Base-by-base conservation (phyloP, 257 asterid genomes). In the Echites panduratus region DNA sequence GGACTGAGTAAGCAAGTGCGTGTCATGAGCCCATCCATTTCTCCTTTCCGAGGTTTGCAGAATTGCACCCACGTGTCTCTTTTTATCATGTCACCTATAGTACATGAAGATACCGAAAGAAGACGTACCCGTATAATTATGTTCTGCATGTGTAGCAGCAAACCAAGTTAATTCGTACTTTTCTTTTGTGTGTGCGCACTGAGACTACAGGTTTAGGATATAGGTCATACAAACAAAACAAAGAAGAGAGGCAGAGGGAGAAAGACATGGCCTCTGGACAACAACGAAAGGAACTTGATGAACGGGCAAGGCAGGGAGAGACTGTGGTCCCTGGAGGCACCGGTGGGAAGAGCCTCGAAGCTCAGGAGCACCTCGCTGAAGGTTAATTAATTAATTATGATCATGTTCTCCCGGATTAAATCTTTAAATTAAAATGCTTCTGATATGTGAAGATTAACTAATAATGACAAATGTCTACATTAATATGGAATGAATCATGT, bases 311-410 rank as follows among this genome's bases (percentile, higher is more conserved):
- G 77, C 86, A 75, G 40, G 95, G 94, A 0, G 92, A 89, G 75
- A 91, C 94, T 9, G 93, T 89, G 7, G 81, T 90, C 20, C 93
- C 96, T n/a, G 96, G 96, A 29, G 96, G 96, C 68, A 87, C 96
- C 7, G 96, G 97, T 6, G 97, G 97, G 22, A 90, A 89, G 76
- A 90, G 92, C 82, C 96, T 89, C 0, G 90, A 90, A 65, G 97
- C 96, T 19, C 96, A 90, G 26, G 87, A 83, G 58, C 90, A 87
- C 79, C 87, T 91, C 4, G 97, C 94, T 6, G 83, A 87, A 76
- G 95, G 96, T 81, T 32, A 5, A n/a, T 22, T 41, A 41, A 41
- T 41, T 41, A 41, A 41, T 32, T 32, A 32, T 32, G 38, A 32
- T 32, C 38, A 32, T 32, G 38, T 32, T 32, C 38, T 32, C 38